These are phyloP conservation scores for Daldinia decipiens DNA, from an alignment of 495 filamentous ascomycete species.

Conservation along the genomic window DNA sequence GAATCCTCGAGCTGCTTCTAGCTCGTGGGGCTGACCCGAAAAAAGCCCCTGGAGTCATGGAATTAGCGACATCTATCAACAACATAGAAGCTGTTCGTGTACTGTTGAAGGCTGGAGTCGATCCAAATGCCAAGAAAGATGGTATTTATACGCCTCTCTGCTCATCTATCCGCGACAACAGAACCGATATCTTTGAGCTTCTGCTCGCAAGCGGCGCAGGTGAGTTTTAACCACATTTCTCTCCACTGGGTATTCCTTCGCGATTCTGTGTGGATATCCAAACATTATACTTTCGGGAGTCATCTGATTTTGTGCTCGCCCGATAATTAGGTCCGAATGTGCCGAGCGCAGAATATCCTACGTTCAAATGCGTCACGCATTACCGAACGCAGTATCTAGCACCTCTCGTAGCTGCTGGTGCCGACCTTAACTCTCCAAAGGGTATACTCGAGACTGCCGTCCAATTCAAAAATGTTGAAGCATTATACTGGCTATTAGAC, in stretches of 20 bases:
- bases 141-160: slow-evolving; percentile 66
- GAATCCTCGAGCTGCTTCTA: slow-evolving; percentile 56
- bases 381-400: slow-evolving; percentile 60
- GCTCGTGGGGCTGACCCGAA: slow-evolving; percentile 56
- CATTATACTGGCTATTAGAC: slow-evolving; percentile 59
- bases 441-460: slow-evolving; percentile 68
- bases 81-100: slow-evolving; percentile 60
- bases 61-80: slow-evolving; percentile 60
- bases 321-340: slow-evolving; percentile 58
- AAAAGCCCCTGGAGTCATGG: slow-evolving; percentile 59
- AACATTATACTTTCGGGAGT: background rate
- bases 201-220: slow-evolving; percentile 59
- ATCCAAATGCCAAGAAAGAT: slow-evolving; percentile 65
- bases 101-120: slow-evolving; percentile 61
- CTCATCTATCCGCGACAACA: slow-evolving; percentile 65
- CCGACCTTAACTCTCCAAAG: slow-evolving; percentile 60
- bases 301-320: background rate
- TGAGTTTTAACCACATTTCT: slow-evolving; percentile 5
- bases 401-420: slow-evolving; percentile 60
- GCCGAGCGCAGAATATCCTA: slow-evolving; percentile 63
- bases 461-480: slow-evolving; percentile 59
- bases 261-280: no score
- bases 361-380: slow-evolving; percentile 67
- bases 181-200: slow-evolving; percentile 60
- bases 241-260: background rate